Base-by-base conservation (phyloP, 306 rosid genomes). In the Argentina anserina region DNA sequence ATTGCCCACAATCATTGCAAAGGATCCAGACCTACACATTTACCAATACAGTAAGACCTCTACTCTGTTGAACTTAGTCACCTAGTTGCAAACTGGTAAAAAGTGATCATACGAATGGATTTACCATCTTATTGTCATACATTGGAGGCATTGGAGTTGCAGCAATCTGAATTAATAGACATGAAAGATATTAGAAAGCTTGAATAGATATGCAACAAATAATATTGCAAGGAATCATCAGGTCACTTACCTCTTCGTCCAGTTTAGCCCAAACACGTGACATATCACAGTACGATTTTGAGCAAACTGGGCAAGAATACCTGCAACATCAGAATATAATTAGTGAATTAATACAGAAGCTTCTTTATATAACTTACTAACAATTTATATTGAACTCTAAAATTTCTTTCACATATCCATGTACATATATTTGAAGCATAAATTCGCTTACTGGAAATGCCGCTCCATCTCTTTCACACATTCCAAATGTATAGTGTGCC, bases 301-400 rank as follows among this genome's bases (percentile, higher is more conserved):
- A 91, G 78, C 97, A 91, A 71, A 89, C 86, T 12, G 97, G 95
- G 79, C 95, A 91, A 33, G 95, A 78, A 77, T 84, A 89, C 84
- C 97, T 91, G 85, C 74, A 76, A 76, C 41, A 71, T 60, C 41
- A 31, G 18, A 39, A 60, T 13, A 70, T 12, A 61, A 40, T 67
- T 18, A 26, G 7, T 11, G 28, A 10, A 64, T 39, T 34, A 76
- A 60, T 69, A 28, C 62, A 40, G 64, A n/a, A 21, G 43, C 37
- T 47, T 45, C 40, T 43, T 33, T 36, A 50, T 36, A 49, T 26
- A 36, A 25, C 18, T 70, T 25, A 13, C 23, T 14, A 53, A 39
- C 9, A 4, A 70, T 18, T 33, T 18, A 39, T 23, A 21, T 53
- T 25, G 0, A 6, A 23, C 28, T 28, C 23, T 25, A 47, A 40